phyloP scores from a whole-genome alignment of 164 flowering plant genomes.

The Liriodendron chinense region DNA sequence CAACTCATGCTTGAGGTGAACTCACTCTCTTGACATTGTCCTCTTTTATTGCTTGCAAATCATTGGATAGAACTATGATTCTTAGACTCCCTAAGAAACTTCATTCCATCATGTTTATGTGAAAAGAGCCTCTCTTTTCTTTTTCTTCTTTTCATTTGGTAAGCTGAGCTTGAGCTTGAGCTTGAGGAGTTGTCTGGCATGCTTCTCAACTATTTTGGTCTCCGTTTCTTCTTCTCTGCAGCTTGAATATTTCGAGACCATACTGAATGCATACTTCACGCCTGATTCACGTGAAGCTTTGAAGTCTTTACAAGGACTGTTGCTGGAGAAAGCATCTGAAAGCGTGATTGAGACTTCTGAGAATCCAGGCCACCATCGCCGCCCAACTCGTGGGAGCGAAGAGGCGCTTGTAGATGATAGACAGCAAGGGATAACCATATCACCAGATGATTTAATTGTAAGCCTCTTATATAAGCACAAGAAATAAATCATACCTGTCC shows the following conservation, averaged over 20 bases:
- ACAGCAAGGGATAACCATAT: constrained; percentile 64
- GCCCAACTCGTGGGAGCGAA: constrained; percentile 92
- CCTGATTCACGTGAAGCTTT: constrained; percentile 81
- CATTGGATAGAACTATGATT: constrained; percentile 1
- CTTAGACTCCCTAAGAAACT: not conserved
- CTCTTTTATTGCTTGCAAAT: not conserved
- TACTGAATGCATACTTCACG: constrained; percentile 82
- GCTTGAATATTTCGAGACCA: constrained; percentile 95
- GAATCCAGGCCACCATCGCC: constrained; percentile 82
- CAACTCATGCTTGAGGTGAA: constrained; percentile 99
- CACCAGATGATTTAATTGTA: constrained; percentile 96
- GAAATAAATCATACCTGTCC: not conserved
- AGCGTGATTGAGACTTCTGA: constrained; percentile 58
- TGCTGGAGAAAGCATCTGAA: constrained; percentile 90
- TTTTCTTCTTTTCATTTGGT: too few species aligned
- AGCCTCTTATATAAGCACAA: constrained; percentile 21
- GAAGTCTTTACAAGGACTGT: constrained; percentile 74
- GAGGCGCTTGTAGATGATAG: constrained; percentile 75
- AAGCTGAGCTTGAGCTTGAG: not conserved
- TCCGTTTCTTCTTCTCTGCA: constrained; percentile 35
- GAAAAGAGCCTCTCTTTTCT: not conserved
- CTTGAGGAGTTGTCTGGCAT: not conserved
- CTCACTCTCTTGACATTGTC: not conserved
- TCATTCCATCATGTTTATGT: not conserved
- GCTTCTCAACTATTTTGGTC: not conserved